Percentiles rank a stretch among this genome's conserved stretches.
Evolutionary conservation across 2,329 filamentous ascomycete genomes (phyloP).

Genomic region (Aspergillus sp.): DNA sequence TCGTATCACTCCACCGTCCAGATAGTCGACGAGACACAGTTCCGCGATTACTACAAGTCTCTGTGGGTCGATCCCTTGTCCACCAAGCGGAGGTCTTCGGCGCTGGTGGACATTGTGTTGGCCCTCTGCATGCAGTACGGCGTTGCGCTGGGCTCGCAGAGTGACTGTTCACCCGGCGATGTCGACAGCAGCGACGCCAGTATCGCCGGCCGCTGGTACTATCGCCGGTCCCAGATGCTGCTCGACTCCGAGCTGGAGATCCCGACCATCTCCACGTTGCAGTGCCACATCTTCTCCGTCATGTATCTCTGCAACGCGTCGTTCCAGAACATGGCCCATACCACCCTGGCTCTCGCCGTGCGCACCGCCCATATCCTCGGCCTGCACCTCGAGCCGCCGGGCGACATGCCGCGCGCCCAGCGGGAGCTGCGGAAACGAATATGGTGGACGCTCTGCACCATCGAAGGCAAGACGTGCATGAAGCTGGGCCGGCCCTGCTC

Average conservation of each 20-base stretch:
- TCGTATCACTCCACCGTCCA: conserved; percentile 35
- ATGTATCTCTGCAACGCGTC: conserved; percentile 42
- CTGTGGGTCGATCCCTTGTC: conserved; percentile 28
- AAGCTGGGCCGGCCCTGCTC: conserved; percentile 41
- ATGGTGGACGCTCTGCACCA: conserved; percentile 44
- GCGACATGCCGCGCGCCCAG: conserved; percentile 21
- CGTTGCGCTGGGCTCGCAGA: conserved; percentile 7
- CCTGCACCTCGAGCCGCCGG: conserved; percentile 39
- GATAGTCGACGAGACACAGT: conserved; percentile 38
- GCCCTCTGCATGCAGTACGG: conserved; percentile 45
- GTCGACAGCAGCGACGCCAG: conserved; percentile 23
- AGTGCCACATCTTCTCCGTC: conserved; percentile 38
- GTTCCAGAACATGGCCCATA: conserved; percentile 42
- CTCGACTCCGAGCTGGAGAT: conserved; percentile 39
- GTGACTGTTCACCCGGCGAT: conserved; percentile 8
- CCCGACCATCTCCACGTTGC: conserved; percentile 40
- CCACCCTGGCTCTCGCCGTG: conserved; percentile 31
- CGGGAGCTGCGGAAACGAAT: conserved; percentile 41
- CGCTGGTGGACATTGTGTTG: conserved; percentile 45
- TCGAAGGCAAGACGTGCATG: conserved; percentile 41
- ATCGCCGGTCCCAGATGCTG: conserved; percentile 39
- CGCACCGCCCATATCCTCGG: conserved; percentile 41
- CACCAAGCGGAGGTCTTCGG: conserved; percentile 33
- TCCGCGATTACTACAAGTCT: conserved; percentile 36
- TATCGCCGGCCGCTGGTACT: conserved; percentile 39